phyloP scores from a whole-genome alignment of 2,329 filamentous ascomycete species.

The Colletotrichum musae region DNA sequence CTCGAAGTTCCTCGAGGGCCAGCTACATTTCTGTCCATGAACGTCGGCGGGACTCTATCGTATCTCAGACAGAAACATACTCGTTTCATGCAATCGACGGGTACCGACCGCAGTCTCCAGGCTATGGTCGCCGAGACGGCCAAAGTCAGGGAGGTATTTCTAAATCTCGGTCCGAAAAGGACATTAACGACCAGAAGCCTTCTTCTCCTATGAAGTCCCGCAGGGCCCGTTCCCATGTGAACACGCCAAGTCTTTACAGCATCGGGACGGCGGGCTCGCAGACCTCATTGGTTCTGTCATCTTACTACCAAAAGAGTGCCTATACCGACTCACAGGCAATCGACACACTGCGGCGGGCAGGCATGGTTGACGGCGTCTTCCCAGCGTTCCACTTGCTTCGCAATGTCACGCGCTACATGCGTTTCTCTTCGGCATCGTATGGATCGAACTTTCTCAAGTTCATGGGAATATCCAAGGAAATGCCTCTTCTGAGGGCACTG shows the following conservation, averaged over 20 bases:
- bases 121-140: constrained; percentile 48
- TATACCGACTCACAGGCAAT: constrained; percentile 65
- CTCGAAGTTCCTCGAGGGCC: constrained; percentile 60
- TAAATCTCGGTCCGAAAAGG: constrained; percentile 53
- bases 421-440: constrained; percentile 77
- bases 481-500: constrained; percentile 56
- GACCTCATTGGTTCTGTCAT: constrained; percentile 66
- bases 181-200: constrained; percentile 44
- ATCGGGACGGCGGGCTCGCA: constrained; percentile 70
- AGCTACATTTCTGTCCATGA: constrained; percentile 68
- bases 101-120: constrained; percentile 62
- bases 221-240: constrained; percentile 51
- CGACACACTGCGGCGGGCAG: constrained; percentile 64
- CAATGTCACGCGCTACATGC: constrained; percentile 76
- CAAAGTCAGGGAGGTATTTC: constrained; percentile 48
- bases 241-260: constrained; percentile 72
- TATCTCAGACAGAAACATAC: constrained; percentile 70
- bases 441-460: constrained; percentile 75
- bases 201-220: constrained; percentile 42
- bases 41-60: constrained; percentile 65
- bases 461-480: constrained; percentile 71
- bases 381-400: constrained; percentile 71
- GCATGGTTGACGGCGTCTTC: constrained; percentile 71
- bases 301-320: constrained; percentile 63
- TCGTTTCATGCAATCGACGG: constrained; percentile 64